Evolutionary conservation across 169 alveolate genomes (phyloP).

Genomic region (Plasmodium vinckei): DNA sequence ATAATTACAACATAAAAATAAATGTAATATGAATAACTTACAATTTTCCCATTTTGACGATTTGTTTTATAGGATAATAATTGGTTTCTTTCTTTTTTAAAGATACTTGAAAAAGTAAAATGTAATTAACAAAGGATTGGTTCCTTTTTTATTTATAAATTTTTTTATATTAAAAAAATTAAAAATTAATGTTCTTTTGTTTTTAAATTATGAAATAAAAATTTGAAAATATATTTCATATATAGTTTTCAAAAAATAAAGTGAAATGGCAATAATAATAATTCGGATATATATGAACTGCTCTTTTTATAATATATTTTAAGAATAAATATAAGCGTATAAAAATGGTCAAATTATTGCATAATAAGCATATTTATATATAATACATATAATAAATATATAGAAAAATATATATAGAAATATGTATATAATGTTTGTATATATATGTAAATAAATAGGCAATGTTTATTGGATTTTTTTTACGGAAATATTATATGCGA

Average conservation of each 20-base stretch:
- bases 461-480: neutral
- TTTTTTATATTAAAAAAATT: neutral
- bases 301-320: no score
- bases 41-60: conserved; percentile 74
- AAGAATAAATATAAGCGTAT: no score
- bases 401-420: no score
- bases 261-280: no score
- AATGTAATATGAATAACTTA: conserved; percentile 20
- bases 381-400: no score
- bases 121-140: neutral
- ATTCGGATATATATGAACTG: no score
- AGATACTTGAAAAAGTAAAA: neutral
- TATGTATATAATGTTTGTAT: neutral
- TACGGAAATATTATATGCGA: conserved; percentile 1
- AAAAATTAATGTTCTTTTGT: neutral
- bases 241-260: no score
- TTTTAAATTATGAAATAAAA: neutral
- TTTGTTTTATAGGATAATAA: no score
- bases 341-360: no score
- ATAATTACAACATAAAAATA: neutral
- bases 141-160: conserved; percentile 5
- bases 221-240: no score
- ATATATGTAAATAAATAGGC: neutral
- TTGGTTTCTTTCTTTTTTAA: no score
- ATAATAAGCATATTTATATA: no score